Base-by-base conservation (phyloP, 1,139 yeast genomes). In the Saccharomyces hybrid region DNA sequence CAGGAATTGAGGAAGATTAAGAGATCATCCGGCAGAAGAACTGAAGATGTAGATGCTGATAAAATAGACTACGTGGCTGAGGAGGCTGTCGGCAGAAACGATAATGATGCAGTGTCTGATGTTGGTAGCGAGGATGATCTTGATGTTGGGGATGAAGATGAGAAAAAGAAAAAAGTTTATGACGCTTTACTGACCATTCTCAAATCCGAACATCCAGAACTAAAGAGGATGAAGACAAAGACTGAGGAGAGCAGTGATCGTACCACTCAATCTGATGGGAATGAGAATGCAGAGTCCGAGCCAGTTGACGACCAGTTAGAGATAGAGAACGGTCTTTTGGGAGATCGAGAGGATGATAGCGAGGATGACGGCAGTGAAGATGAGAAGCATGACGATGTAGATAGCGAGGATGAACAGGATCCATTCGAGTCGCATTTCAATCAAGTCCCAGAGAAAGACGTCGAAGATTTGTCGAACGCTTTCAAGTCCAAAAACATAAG, bases 381-480 rank as follows among this genome's bases (percentile, higher is more conserved):
- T 3, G 73, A 64, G 5, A 70, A 67, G 4, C 67, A 64, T 14
- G 74, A 69, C 14, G 70, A 63, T 14, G 63, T 61, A 9, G 72
- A 66, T 2, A 69, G 63, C 25, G 76, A 73, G 26, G 74, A 73
- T 50, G 67, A 56, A 30, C 65, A 65, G 13, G 89, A 85, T 68
- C 88, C 53, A 14, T 90, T 86, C 63, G 89, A 87, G 59, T 66
- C 73, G 27, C 98, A 91, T 67, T 91, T 86, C 69, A 86, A 84
- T 53, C 71, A 74, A 30, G 75, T 79, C 0, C 81, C 83, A 20
- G 79, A 75, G 20, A 67, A 68, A 1, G 66, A 68, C 38, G 68
- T 83, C 5, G 75, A 75, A 5, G 64, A 71, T 20, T 28, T 69
- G 16, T 63, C 60, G 47, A 49, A 50, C 13, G 68, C 61, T 1